Conservation (phyloP, 805 yeast genomes). For the Candida xyloterini region DNA sequence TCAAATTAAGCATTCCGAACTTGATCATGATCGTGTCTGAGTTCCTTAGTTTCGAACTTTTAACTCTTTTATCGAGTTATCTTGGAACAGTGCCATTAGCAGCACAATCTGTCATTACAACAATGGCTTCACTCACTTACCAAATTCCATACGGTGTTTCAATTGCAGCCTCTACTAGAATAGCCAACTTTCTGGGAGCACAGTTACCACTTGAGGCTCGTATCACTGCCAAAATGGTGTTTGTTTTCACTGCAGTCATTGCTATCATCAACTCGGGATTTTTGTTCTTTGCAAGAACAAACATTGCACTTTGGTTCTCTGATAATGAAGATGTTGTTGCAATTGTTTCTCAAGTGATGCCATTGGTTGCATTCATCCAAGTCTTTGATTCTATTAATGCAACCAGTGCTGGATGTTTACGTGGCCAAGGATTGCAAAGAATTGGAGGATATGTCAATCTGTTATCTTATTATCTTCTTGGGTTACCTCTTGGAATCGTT, state of each 20-base stretch:
- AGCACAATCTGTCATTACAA: conserved; percentile 69
- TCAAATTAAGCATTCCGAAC: conserved; percentile 67
- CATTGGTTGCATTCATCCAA: conserved; percentile 38
- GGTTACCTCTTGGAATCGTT: conserved; percentile 61
- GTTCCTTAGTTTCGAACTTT: conserved; percentile 73
- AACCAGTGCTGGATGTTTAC: conserved; percentile 49
- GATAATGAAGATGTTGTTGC: conserved; percentile 29
- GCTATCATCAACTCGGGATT: conserved; percentile 26
- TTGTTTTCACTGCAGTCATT: conserved; percentile 24
- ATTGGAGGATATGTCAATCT: conserved; percentile 54
- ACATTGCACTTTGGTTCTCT: conserved; percentile 32
- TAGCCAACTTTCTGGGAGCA: conserved; percentile 76
- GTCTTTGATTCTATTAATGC: conserved; percentile 49
- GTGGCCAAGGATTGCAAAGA: conserved; percentile 58
- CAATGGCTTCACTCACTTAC: conserved; percentile 64
- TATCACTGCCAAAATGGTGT: conserved; percentile 28
- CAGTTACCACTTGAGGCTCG: conserved; percentile 31
- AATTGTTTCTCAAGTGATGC: conserved; percentile 27
- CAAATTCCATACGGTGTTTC: conserved; percentile 77
- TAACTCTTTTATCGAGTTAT: conserved; percentile 66
- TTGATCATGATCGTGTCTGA: conserved; percentile 75
- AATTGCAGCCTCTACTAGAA: conserved; percentile 71
- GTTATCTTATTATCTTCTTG: conserved; percentile 64
- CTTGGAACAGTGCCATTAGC: conserved; percentile 63
- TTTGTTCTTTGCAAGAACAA: conserved; percentile 24